A percentile compares a stretch with the other conserved stretches of the same genome.
Conservation (phyloP, 768 basidiomycete species). For the Daedalea quercina region DNA sequence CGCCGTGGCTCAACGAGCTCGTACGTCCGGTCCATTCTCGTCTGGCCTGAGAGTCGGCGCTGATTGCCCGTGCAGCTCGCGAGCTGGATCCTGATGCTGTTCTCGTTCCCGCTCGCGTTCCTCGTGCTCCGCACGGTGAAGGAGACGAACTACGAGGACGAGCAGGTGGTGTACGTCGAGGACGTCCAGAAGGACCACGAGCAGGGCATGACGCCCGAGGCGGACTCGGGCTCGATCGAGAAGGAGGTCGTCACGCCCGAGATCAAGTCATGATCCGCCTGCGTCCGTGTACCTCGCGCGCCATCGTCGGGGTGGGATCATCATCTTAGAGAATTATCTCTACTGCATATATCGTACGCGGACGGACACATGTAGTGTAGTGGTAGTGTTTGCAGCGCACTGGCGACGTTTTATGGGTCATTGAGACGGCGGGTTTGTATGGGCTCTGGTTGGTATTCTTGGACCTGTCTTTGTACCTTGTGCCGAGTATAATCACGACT, state of each 20-base stretch:
- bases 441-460: too few relatives aligned
- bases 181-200: conserved; percentile 14
- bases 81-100: conserved; percentile 28
- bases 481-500: too few relatives aligned
- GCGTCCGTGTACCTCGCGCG: background rate
- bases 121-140: conserved; percentile 29
- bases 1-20: conserved; percentile 38
- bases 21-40: conserved; percentile 9
- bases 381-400: too few relatives aligned
- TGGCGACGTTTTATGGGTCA: too few relatives aligned
- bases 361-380: too few relatives aligned
- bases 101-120: conserved; percentile 28
- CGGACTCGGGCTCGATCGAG: conserved; percentile 11
- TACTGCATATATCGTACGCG: too few relatives aligned
- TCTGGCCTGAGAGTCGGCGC: background rate
- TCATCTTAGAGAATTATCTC: too few relatives aligned
- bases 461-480: too few relatives aligned
- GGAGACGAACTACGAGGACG: conserved; percentile 31
- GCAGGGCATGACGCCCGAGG: conserved; percentile 8
- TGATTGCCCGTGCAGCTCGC: conserved; percentile 18
- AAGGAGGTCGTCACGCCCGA: conserved; percentile 13
- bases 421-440: too few relatives aligned
- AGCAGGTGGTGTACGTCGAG: conserved; percentile 23
- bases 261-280: background rate
- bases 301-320: too few relatives aligned